Base-by-base conservation (phyloP, 371 early-diverging fungal species). In the Zychaea mexicana region DNA sequence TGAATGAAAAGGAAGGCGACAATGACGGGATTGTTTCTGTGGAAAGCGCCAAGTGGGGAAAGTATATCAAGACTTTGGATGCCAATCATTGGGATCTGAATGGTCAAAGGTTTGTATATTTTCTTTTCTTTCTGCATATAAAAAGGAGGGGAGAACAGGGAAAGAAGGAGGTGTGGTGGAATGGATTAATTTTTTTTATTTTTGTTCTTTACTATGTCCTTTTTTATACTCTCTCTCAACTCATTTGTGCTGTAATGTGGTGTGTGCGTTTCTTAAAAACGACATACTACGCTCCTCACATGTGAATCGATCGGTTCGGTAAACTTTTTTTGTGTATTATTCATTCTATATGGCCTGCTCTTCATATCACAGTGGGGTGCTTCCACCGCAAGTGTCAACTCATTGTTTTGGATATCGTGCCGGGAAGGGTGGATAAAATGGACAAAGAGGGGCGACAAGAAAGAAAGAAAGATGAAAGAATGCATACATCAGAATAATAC, bases 11-110 rank as follows among this genome's bases (percentile, higher is more conserved):
- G n/a, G 96, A 95, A 70, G 97, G 96, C 10, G 83, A 85, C 0
- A 97, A 97, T 69, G 97, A 97, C 72, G 97, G 97, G n/a, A 72
- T 97, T 38, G 97, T 97, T 3, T 86, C 88, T 21, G 64, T 93
- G 10, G 68, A 83, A 13, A 88, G 88, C 61, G 95, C 96, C 5
- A 81, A 80, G 66, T 97, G 95, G 95, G 97, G 97, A 19, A 76
- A 86, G 55, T 93, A 94, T 64, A 68, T 94, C 30, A 90, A 90
- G 39, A 90, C 92, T 12, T 81, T 95, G 22, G 77, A 88, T 38
- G 89, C 90, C 22, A 90, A 93, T 65, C 95, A 96, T 70, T 96
- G 91, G 88, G 93, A 91, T 69, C 81, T 96, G 47, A 90, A 85
- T 65, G 82, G 73, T 12, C 65, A 72, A 66, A 65, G 68, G 70